These are phyloP conservation scores for Scheffersomyces titani DNA, from an alignment of 1,139 yeast genomes.

Conservation along the genomic window DNA sequence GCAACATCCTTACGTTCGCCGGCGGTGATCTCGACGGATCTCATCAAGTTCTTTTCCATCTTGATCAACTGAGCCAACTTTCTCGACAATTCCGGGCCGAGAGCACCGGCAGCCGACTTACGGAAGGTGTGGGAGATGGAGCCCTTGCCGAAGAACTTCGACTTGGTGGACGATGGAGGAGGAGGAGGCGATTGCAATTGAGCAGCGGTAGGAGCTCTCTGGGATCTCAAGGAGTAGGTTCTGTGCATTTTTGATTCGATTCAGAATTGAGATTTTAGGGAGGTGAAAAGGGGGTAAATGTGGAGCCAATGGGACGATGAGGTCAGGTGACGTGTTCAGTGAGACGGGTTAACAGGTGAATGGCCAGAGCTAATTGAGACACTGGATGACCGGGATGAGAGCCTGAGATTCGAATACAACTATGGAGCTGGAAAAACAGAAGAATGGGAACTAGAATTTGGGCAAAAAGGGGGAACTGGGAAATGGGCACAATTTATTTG, in stretches of 20 bases:
- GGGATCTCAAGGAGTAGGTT: constrained; percentile 78
- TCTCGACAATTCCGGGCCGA: constrained; percentile 79
- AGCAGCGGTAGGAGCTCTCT: constrained; percentile 81
- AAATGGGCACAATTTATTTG: neutral
- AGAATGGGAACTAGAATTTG: neutral
- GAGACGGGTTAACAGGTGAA: neutral
- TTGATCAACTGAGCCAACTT: constrained; percentile 76
- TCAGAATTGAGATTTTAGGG: neutral
- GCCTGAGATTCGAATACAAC: neutral
- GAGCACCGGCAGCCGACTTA: constrained; percentile 69
- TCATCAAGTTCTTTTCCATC: constrained; percentile 80
- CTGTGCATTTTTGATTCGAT: constrained; percentile 56
- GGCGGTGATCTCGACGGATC: constrained; percentile 77
- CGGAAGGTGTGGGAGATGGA: constrained; percentile 67
- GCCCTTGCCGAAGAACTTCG: constrained; percentile 73
- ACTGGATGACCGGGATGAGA: neutral
- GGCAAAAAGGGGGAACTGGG: neutral
- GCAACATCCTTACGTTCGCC: constrained; percentile 82
- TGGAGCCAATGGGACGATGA: neutral
- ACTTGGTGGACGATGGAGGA: constrained; percentile 69
- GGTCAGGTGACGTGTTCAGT: neutral
- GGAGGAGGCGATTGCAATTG: constrained; percentile 82
- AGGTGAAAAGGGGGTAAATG: neutral
- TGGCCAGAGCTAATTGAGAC: neutral
- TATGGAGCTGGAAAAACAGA: neutral